Base-by-base conservation (phyloP, 2,329 filamentous ascomycete genomes). In the Arthroderma sp. region DNA sequence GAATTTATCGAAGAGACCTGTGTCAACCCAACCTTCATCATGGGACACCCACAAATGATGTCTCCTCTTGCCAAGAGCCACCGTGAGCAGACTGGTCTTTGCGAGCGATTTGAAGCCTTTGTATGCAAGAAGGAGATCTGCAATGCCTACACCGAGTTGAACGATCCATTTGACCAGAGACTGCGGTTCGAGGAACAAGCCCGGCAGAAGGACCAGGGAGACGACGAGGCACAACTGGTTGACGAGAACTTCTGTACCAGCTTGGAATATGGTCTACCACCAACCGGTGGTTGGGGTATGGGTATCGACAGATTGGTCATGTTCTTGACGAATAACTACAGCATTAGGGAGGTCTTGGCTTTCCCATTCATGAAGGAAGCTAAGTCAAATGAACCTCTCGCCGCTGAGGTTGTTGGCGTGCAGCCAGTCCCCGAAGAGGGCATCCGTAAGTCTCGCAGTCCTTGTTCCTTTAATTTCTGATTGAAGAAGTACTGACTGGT, bases 321-420 rank as follows among this genome's bases (percentile, higher is more conserved):
- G 87, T 94, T 94, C 76, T 69, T 96, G 65, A 94, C 89, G 40
- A 80, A 96, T 67, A 85, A 94, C 69, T 91, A 94, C 71, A 85
- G 78, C 55, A 98, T 98, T 64, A 88, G 91, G 68, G 91, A 98
- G 68, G 89, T 96, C 3, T 69, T 96, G 50, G 80, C 89, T 6
- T 98, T 98, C 78, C 91, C 91, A 7, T 89, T 95, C 70, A 94
- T 98, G 85, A 94, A 94, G 78, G 84, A 89, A 42, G 83, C 89
- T 64, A 73, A 73, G 60, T 61, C 61, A 2, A 50, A 51, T 31
- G 47, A 53, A 48, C 66, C 63, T 58, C 61, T 68, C 49, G 77
- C 78, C 8, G 80, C 78, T 2, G 80, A 84, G 65, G 72, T 80
- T 45, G 75, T 71, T 29, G 77, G 70, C 32, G 66, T 83, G 48